A percentile compares a stretch with the other conserved stretches of the same genome.
phyloP scores from a whole-genome alignment of 139 green algal genomes.

The Eudorina sp. region DNA sequence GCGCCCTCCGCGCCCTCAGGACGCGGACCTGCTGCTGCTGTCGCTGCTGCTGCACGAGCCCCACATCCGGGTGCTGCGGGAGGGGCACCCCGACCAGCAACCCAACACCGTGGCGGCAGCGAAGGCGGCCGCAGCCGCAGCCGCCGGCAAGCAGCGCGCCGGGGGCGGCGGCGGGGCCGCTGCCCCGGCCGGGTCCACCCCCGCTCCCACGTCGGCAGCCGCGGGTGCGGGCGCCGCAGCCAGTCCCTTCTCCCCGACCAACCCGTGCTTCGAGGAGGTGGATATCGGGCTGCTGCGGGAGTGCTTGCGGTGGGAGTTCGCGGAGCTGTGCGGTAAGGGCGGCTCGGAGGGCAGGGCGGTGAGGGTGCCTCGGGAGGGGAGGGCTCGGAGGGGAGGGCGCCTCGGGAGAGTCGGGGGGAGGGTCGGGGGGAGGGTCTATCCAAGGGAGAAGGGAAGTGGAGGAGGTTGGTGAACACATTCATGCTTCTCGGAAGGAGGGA shows the following conservation, averaged over 20 bases:
- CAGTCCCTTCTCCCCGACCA: too few relatives aligned
- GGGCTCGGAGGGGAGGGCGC: background rate
- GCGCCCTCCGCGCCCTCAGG: slow-evolving; percentile 54
- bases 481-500: too few relatives aligned
- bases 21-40: slow-evolving; percentile 94
- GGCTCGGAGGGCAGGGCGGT: background rate
- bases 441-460: too few relatives aligned
- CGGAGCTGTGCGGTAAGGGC: slow-evolving; percentile 58
- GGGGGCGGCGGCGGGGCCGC: background rate
- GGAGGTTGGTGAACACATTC: too few relatives aligned
- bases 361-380: background rate
- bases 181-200: too few relatives aligned
- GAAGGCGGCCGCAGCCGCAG: background rate
- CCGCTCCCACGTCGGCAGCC: background rate
- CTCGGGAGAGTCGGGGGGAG: background rate
- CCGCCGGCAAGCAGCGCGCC: background rate
- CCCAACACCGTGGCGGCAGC: background rate
- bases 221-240: slow-evolving; percentile 43
- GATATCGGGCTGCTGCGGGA: slow-evolving; percentile 82
- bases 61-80: slow-evolving; percentile 88
- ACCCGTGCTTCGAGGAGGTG: slow-evolving; percentile 58
- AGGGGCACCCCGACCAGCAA: slow-evolving; percentile 60
- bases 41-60: slow-evolving; percentile 91
- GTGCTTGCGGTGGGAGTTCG: slow-evolving; percentile 86
- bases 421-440: too few relatives aligned